phyloP scores from a whole-genome alignment of 768 basidiomycete species.

The Mycena crocata region DNA sequence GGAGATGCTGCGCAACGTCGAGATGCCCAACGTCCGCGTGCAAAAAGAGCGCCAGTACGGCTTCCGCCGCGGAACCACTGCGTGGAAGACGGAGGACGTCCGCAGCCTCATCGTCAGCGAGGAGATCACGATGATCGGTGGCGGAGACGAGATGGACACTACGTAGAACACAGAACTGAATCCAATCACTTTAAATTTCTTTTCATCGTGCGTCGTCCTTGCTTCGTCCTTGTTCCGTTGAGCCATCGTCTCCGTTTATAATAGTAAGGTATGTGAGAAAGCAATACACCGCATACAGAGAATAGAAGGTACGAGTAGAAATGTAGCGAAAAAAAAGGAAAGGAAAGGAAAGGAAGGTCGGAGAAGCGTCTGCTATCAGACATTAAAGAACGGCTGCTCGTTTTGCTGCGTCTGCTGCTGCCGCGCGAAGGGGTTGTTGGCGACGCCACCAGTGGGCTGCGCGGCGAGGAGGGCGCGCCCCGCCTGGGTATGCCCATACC shows the following conservation, averaged over 20 bases:
- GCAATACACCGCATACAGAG: slow-evolving; percentile 29
- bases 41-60: slow-evolving; percentile 78
- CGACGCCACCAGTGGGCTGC: slow-evolving; percentile 52
- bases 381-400: slow-evolving; percentile 86
- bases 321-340: slow-evolving; percentile 2
- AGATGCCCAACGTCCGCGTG: slow-evolving; percentile 89
- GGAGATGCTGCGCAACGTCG: slow-evolving; percentile 94
- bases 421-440: slow-evolving; percentile 77
- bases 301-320: too few species aligned
- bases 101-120: slow-evolving; percentile 80
- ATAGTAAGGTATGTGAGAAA: slow-evolving; percentile 18
- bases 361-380: slow-evolving; percentile 49
- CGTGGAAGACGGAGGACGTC: slow-evolving; percentile 86
- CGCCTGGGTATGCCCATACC: slow-evolving; percentile 74
- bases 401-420: slow-evolving; percentile 68
- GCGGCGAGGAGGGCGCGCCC: slow-evolving; percentile 53
- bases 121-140: slow-evolving; percentile 63
- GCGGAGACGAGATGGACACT: slow-evolving; percentile 75
- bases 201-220: too few species aligned
- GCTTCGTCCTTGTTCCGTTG: too few species aligned
- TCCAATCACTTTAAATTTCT: slow-evolving; percentile 20
- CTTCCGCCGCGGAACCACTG: slow-evolving; percentile 90
- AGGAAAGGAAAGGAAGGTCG: not conserved
- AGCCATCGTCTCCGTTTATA: not conserved
- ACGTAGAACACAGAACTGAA: slow-evolving; percentile 54